These are phyloP conservation scores for Fusarium kyushuense DNA, from an alignment of 2,329 filamentous ascomycete genomes.

Conservation along the genomic window DNA sequence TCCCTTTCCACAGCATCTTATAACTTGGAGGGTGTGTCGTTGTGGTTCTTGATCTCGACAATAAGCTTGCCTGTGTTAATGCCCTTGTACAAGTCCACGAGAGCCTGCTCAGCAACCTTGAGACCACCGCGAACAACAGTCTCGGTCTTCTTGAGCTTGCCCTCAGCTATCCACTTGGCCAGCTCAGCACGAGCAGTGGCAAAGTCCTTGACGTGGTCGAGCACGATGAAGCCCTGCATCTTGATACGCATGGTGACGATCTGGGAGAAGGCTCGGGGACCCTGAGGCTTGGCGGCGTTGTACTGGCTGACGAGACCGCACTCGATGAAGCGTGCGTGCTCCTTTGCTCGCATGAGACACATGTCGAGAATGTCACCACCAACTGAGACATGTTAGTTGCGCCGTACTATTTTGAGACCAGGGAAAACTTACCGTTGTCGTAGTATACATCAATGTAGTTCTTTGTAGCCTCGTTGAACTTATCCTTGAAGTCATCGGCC, in stretches of 20 bases:
- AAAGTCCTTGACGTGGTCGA: conserved; percentile 74
- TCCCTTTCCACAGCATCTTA: conserved; percentile 14
- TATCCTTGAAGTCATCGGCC: conserved; percentile 67
- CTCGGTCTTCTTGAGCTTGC: conserved; percentile 79
- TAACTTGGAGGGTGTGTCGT: conserved; percentile 50
- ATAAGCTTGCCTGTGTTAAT: conserved; percentile 74
- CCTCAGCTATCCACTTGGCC: conserved; percentile 75
- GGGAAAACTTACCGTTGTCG: conserved; percentile 65
- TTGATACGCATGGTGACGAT: conserved; percentile 68
- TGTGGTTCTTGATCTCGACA: conserved; percentile 50
- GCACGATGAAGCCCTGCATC: conserved; percentile 80
- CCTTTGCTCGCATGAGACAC: conserved; percentile 72
- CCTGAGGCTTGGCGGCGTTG: conserved; percentile 67
- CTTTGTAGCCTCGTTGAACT: conserved; percentile 70
- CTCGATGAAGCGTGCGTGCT: conserved; percentile 75
- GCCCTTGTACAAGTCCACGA: conserved; percentile 75
- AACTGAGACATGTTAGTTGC: conserved; percentile 53
- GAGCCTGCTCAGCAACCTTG: conserved; percentile 70
- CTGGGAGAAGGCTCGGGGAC: conserved; percentile 68
- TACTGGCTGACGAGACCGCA: conserved; percentile 80
- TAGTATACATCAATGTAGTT: conserved; percentile 76
- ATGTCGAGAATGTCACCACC: conserved; percentile 78
- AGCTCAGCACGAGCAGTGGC: conserved; percentile 70
- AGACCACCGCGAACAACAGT: conserved; percentile 78
- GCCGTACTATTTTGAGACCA: accelerated